These are phyloP conservation scores for Penicilliopsis zonata DNA, from an alignment of 495 filamentous ascomycete species.

Conservation along the genomic window DNA sequence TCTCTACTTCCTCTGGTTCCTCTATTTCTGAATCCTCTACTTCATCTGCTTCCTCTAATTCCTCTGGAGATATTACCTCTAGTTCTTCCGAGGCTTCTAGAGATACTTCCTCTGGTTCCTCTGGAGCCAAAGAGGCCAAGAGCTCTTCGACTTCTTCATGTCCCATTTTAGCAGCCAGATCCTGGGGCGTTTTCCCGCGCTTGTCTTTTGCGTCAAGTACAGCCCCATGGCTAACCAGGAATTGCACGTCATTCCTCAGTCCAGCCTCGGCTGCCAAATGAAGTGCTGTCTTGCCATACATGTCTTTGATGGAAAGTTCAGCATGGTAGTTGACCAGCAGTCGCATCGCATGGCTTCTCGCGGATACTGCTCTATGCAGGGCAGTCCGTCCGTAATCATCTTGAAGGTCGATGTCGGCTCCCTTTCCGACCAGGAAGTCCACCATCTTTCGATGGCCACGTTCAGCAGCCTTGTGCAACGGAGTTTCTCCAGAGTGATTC, in stretches of 20 bases:
- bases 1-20: no score
- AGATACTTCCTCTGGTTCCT: no score
- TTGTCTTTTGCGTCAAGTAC: constrained; percentile 9
- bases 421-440: constrained; percentile 21
- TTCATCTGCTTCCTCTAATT: no score
- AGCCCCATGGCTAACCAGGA: constrained; percentile 13
- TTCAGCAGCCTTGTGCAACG: constrained; percentile 28
- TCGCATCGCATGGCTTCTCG: constrained; percentile 16
- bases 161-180: constrained; percentile 5
- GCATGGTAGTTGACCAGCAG: constrained; percentile 11
- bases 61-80: no score
- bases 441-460: constrained; percentile 24
- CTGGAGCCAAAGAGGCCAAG: no score
- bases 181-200: constrained; percentile 6
- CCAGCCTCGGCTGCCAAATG: constrained; percentile 17
- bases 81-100: no score
- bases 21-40: no score
- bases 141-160: constrained; percentile 4
- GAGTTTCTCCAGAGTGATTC: constrained; percentile 17
- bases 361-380: constrained; percentile 15
- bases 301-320: constrained; percentile 14
- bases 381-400: constrained; percentile 17
- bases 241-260: constrained; percentile 12
- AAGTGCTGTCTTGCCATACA: constrained; percentile 19
- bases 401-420: constrained; percentile 18